Conservation (phyloP, 2,329 filamentous ascomycete species). For the Phialophora macrospora region DNA sequence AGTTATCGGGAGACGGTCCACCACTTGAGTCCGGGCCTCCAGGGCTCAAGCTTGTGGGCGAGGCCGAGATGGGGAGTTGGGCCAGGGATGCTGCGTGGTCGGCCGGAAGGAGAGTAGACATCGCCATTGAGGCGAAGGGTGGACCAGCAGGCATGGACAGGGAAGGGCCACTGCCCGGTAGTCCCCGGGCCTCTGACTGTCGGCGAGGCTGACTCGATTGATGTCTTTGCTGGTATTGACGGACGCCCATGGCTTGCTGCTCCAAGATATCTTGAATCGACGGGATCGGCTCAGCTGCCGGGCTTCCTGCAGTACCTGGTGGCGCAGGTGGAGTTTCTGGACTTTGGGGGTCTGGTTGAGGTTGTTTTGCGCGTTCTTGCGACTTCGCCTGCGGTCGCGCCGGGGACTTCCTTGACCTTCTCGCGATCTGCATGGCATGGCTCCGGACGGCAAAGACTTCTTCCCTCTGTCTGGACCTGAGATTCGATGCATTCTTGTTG, state of each 20-base stretch:
- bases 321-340: not conserved
- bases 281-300: constrained; percentile 7
- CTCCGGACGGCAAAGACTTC: constrained; percentile 28
- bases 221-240: constrained; percentile 19
- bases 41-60: not conserved
- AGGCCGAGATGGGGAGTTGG: not conserved
- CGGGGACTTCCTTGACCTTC: constrained; percentile 22
- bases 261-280: constrained; percentile 16
- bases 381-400: constrained; percentile 6
- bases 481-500: constrained; percentile 29
- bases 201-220: not conserved
- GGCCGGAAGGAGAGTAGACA: constrained; percentile 6
- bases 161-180: not conserved
- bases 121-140: not conserved
- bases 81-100: constrained; percentile 14
- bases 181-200: not conserved
- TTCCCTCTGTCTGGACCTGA: constrained; percentile 22
- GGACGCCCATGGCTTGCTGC: constrained; percentile 17
- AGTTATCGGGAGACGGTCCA: constrained; percentile 9
- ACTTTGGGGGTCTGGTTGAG: not conserved
- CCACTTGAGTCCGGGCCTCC: constrained; percentile 11
- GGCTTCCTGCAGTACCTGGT: not conserved
- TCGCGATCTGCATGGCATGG: constrained; percentile 29
- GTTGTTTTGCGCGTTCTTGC: not conserved
- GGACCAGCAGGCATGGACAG: constrained; percentile 2